These are phyloP conservation scores for Collariella sp. DNA, from an alignment of 495 filamentous ascomycete genomes.

Conservation along the genomic window DNA sequence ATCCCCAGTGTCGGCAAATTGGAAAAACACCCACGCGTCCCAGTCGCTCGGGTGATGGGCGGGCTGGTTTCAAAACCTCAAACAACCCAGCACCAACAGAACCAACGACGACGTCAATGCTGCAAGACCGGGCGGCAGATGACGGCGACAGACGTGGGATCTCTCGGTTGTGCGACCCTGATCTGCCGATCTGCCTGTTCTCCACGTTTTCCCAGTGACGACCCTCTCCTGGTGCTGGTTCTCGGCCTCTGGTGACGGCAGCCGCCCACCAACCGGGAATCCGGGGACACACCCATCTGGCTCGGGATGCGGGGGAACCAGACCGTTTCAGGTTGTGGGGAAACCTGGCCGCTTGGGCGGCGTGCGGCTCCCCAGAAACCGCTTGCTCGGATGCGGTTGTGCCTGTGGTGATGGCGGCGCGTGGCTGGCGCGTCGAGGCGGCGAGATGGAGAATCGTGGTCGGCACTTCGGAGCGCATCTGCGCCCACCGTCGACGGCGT, in stretches of 20 bases:
- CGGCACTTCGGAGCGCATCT: not conserved
- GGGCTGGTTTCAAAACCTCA: too few relatives aligned
- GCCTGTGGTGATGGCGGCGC: not conserved
- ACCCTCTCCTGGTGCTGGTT: too few relatives aligned
- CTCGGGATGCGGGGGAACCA: not conserved
- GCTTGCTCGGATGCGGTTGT: not conserved
- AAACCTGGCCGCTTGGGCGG: not conserved
- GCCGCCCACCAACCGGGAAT: not conserved
- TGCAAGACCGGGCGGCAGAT: not conserved
- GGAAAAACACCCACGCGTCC: conserved; percentile 14
- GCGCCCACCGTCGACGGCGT: not conserved
- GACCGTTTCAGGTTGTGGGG: not conserved
- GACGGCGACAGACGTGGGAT: too few relatives aligned
- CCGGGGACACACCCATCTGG: not conserved
- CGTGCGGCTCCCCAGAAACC: not conserved
- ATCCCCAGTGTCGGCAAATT: conserved; percentile 19
- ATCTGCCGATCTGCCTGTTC: too few relatives aligned
- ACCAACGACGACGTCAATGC: not conserved
- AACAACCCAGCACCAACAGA: too few relatives aligned
- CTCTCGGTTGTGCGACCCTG: not conserved
- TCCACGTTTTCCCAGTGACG: too few relatives aligned
- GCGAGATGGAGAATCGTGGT: not conserved
- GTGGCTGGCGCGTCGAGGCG: not conserved
- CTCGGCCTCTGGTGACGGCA: not conserved
- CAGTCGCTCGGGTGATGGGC: not conserved